A percentile compares a stretch with the other conserved stretches of the same genome.
phyloP scores from a whole-genome alignment of 2,329 filamentous ascomycete species.

The Paracorniculantispora psalliotae region DNA sequence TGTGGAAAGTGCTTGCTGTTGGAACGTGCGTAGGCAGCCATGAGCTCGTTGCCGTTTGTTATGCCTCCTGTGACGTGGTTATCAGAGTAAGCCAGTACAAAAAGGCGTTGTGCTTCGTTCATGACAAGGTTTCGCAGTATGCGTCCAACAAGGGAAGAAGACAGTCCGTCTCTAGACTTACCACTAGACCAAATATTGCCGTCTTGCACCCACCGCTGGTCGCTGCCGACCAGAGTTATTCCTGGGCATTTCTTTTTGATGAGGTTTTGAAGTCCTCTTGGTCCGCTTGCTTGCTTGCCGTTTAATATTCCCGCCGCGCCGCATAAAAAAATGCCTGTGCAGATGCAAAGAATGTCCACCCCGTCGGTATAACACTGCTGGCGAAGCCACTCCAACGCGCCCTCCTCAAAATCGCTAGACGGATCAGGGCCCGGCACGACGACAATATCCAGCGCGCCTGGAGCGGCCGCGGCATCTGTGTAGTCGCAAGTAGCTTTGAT shows the following conservation, averaged over 20 bases:
- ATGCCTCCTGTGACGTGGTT: slow-evolving; percentile 41
- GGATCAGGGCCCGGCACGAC: slow-evolving; percentile 48
- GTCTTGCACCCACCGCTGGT: slow-evolving; percentile 46
- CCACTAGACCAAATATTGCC: slow-evolving; percentile 52
- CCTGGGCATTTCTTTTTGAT: slow-evolving; percentile 34
- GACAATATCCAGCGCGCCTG: slow-evolving; percentile 47
- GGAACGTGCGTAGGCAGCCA: slow-evolving; percentile 45
- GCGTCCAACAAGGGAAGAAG: too few species aligned
- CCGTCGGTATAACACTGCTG: slow-evolving; percentile 32
- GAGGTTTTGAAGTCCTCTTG: slow-evolving; percentile 37
- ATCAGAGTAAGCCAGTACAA: too few species aligned
- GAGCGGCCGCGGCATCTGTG: slow-evolving; percentile 40
- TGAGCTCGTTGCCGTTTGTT: slow-evolving; percentile 53
- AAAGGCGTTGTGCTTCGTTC: too few species aligned
- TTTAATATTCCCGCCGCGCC: slow-evolving; percentile 43
- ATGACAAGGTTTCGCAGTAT: too few species aligned
- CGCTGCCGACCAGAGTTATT: slow-evolving; percentile 39
- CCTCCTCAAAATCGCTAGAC: slow-evolving; percentile 24
- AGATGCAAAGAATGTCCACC: slow-evolving; percentile 48
- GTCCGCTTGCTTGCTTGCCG: slow-evolving; percentile 43
- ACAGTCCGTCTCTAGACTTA: slow-evolving; percentile 25
- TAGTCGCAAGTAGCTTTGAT: slow-evolving; percentile 40
- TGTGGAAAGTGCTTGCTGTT: slow-evolving; percentile 38
- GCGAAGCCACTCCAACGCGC: slow-evolving; percentile 37
- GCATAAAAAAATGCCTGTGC: slow-evolving; percentile 46